These are phyloP conservation scores for Ustilago loliicola DNA, from an alignment of 1,284 basidiomycete species.

Conservation along the genomic window DNA sequence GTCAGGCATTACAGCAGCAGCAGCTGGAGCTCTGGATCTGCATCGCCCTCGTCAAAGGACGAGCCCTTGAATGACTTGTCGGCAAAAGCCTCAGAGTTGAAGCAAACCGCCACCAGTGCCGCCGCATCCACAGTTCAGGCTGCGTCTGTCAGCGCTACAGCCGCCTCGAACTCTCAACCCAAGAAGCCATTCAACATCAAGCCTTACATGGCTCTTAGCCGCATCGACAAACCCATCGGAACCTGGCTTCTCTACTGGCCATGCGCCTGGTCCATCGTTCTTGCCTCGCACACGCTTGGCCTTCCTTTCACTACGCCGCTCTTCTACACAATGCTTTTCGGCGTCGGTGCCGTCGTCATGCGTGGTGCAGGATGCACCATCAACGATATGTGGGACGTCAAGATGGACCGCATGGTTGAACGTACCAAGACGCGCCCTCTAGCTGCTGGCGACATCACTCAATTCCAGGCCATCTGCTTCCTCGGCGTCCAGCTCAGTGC, in stretches of 20 bases:
- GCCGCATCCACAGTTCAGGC: not conserved
- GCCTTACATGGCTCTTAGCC: conserved; percentile 87
- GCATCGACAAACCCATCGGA: conserved; percentile 96
- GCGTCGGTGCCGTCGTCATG: conserved; percentile 92
- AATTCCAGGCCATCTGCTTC: conserved; percentile 83
- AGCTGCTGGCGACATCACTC: conserved; percentile 84
- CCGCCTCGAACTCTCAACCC: not conserved
- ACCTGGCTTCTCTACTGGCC: conserved; percentile 92
- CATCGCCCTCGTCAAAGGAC: not conserved
- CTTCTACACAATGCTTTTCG: conserved; percentile 79
- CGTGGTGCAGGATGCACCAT: conserved; percentile 98
- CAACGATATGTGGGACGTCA: conserved; percentile 98
- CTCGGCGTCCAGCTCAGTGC: conserved; percentile 85
- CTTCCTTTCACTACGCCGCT: conserved; percentile 52
- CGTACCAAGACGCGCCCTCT: conserved; percentile 80
- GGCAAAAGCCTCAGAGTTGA: not conserved
- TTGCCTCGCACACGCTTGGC: conserved; percentile 62
- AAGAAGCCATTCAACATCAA: conserved; percentile 48
- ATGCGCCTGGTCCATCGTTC: conserved; percentile 74
- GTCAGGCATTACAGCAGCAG: conserved; percentile 26
- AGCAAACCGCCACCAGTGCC: not conserved
- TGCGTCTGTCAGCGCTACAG: not conserved
- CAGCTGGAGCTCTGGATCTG: not conserved
- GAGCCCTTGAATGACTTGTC: not conserved
- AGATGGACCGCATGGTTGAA: conserved; percentile 86